Evolutionary conservation across 805 yeast genomes (phyloP).

Genomic region (Sugiyamaella americana): DNA sequence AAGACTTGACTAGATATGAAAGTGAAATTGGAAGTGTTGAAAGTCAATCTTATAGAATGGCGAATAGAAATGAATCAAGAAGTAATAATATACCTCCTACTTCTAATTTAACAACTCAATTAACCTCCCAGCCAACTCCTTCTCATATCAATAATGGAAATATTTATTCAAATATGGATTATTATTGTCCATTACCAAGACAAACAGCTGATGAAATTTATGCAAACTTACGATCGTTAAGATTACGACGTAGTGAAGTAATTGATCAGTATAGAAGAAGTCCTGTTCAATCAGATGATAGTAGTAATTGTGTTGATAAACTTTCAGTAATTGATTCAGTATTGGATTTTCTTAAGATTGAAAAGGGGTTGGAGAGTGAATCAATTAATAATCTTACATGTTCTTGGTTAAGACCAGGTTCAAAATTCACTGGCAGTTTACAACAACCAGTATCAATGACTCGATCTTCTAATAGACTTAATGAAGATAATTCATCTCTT

Average conservation of each 20-base stretch:
- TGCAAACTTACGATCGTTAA: neutral
- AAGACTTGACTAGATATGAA: no score
- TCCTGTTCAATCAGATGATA: neutral
- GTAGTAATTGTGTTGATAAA: neutral
- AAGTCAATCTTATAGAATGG: no score
- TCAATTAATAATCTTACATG: neutral
- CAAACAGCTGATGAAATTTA: neutral
- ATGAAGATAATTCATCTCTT: neutral
- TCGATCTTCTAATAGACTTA: neutral
- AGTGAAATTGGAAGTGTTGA: no score
- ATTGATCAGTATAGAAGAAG: neutral
- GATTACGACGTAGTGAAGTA: neutral
- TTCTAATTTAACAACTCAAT: no score
- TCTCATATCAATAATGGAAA: no score
- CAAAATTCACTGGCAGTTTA: neutral
- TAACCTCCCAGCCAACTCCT: no score
- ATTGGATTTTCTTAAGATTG: neutral
- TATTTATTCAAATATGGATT: neutral
- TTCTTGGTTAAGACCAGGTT: neutral
- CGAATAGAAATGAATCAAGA: no score
- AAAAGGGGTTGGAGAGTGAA: neutral
- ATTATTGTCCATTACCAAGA: neutral
- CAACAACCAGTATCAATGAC: neutral
- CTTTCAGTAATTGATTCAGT: neutral
- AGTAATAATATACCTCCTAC: no score